Evolutionary conservation across 441 rosid species (phyloP).

Genomic region (Metrosideros polymorpha): DNA sequence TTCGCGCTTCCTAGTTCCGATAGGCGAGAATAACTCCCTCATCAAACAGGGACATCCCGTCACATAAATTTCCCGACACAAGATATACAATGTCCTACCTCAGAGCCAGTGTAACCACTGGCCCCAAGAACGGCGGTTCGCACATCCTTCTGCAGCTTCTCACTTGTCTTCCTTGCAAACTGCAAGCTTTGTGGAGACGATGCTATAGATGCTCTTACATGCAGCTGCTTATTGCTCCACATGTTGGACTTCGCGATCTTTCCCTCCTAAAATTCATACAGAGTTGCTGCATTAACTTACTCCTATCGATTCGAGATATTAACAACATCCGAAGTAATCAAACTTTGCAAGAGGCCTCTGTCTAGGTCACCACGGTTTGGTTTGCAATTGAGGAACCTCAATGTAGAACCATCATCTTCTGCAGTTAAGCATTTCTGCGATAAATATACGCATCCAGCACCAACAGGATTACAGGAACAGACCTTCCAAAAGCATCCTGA

Average conservation of each 20-base stretch:
- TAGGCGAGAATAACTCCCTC: neutral
- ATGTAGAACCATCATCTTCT: neutral
- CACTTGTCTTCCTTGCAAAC: slow-evolving; percentile 14
- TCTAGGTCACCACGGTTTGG: neutral
- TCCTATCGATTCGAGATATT: neutral
- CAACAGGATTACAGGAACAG: neutral
- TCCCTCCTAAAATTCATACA: slow-evolving; percentile 26
- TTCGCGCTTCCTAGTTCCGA: neutral
- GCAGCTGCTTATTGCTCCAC: slow-evolving; percentile 12
- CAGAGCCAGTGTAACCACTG: slow-evolving; percentile 97
- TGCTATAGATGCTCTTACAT: slow-evolving; percentile 22
- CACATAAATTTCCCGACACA: neutral
- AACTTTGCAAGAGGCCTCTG: neutral
- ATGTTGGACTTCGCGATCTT: slow-evolving; percentile 20
- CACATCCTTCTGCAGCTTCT: slow-evolving; percentile 35
- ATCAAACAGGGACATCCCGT: neutral
- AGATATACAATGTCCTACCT: slow-evolving; percentile 30
- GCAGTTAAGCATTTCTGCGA: neutral
- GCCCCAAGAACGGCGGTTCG: slow-evolving; percentile 84
- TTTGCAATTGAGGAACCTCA: neutral
- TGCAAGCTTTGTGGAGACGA: slow-evolving; percentile 30
- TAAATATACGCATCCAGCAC: neutral
- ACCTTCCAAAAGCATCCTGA: slow-evolving; percentile 41
- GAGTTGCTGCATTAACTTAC: neutral
- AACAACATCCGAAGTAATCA: neutral